Evolutionary conservation across 75 land plant genomes (phyloP), one percentile per base, ranked within the genome.

Genomic region (Pinus albicaulis): DNA sequence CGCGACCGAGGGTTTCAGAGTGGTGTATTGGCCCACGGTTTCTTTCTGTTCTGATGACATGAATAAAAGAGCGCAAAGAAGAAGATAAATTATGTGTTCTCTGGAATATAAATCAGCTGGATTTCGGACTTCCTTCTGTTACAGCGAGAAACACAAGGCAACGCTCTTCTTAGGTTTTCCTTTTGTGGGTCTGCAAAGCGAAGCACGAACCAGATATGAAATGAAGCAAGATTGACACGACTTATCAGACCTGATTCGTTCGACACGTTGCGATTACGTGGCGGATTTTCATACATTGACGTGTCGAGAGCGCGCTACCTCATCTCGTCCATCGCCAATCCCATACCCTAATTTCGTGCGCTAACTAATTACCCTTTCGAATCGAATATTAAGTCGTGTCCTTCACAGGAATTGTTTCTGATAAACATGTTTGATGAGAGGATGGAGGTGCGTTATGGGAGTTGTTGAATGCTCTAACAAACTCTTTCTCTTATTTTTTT

Each of bases 191-290:
- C 61, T 0, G 24, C 23, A n/a, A 59, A n/a, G 61, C 24, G 23
- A 59, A n/a, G 7, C 23, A 23, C 61, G 24, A 44, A 7, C 7
- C 48, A 25, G 63, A 60, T 23, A 60, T 60, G 63, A 13, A 11
- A 3, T 2, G 14, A 13, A 23, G 23, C 13, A 60, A 24, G 12
- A 13, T 23, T 23, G 63, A 60, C 11, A 60, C 63, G 63, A 44
- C 48, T 6, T 44, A 44, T 44, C 48, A 44, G 11, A 13, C 11
- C 1, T 7, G 3, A 10, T 60, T 24, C 25, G 3, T 25, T 60
- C 26, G 25, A 25, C 63, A 60, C 63, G 63, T 60, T 60, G 63
- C 63, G 25, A 24, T 25, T 60, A 60, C 63, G 63, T 60, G 63
- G 63, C 63, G 20, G 63, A 23, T 22, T 60, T 25, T 13, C 25